A percentile compares a stretch with the other conserved stretches of the same genome.
Evolutionary conservation across 371 early-diverging fungal genomes (phyloP).

Genomic region (Mortierella sp.): DNA sequence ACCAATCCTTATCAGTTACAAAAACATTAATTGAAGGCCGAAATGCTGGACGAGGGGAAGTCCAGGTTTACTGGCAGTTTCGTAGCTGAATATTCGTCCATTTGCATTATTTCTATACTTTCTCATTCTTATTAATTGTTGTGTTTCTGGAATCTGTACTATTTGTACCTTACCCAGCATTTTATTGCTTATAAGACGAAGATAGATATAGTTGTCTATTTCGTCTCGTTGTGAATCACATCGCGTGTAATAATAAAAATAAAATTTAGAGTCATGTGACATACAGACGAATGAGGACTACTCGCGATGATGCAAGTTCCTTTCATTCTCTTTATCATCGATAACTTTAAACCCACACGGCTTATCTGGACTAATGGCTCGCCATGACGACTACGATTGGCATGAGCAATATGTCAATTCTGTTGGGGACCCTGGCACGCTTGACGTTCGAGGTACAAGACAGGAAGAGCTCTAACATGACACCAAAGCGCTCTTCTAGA

Average conservation of each 20-base stretch:
- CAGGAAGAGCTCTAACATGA: not conserved
- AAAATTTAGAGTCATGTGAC: too few relatives aligned
- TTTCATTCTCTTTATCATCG: conserved; percentile 1
- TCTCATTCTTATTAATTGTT: conserved; percentile 4
- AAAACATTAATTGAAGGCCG: too few relatives aligned
- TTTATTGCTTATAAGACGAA: conserved; percentile 1
- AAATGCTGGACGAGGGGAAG: too few relatives aligned
- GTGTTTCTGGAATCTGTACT: conserved; percentile 6
- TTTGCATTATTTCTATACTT: conserved; percentile 3
- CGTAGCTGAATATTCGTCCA: not conserved
- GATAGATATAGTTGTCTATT: not conserved
- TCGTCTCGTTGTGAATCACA: too few relatives aligned
- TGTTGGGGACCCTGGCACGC: conserved; percentile 20
- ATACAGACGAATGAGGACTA: too few relatives aligned
- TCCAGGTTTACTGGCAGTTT: too few relatives aligned
- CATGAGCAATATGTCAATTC: conserved; percentile 39
- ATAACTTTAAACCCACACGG: not conserved
- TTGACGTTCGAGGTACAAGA: conserved; percentile 46
- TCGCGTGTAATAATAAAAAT: too few relatives aligned
- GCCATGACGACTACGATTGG: conserved; percentile 44
- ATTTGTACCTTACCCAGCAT: conserved; percentile 12
- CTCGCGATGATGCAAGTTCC: not conserved
- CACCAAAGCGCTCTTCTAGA: not conserved
- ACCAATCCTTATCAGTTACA: too few relatives aligned
- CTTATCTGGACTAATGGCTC: conserved; percentile 24